phyloP scores from a whole-genome alignment of 2,329 filamentous ascomycete species.

The Coleophoma crateriformis region DNA sequence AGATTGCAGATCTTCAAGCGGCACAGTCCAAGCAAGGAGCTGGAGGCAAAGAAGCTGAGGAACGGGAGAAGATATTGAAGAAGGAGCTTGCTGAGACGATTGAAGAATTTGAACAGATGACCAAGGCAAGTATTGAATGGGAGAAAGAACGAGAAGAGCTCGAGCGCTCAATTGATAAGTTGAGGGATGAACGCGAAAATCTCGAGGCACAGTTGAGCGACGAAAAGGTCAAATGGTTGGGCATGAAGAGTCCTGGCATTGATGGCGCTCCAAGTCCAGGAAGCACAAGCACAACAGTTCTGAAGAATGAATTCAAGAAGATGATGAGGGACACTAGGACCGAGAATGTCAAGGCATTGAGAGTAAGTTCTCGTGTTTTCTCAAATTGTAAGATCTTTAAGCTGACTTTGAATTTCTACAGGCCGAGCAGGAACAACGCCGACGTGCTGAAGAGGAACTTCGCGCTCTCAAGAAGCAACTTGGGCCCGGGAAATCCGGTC shows the following conservation, averaged over 20 bases:
- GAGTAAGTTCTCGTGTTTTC: constrained; percentile 42
- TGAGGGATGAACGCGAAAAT: constrained; percentile 57
- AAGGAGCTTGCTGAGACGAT: constrained; percentile 63
- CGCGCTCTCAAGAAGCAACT: constrained; percentile 36
- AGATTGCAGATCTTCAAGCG: constrained; percentile 19
- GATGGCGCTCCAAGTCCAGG: constrained; percentile 22
- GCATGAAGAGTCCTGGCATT: constrained; percentile 47
- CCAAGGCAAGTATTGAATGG: constrained; percentile 62
- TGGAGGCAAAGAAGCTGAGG: constrained; percentile 22
- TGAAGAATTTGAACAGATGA: constrained; percentile 65
- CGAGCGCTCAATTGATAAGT: constrained; percentile 55
- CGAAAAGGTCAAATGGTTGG: constrained; percentile 62
- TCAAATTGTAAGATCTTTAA: constrained; percentile 8
- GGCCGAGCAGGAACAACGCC: constrained; percentile 68
- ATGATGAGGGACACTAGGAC: constrained; percentile 71
- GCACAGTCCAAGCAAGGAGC: constrained; percentile 5
- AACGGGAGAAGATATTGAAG: constrained; percentile 46
- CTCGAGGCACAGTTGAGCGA: constrained; percentile 61
- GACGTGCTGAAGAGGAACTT: constrained; percentile 58
- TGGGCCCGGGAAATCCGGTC: constrained; percentile 27
- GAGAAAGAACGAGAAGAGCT: constrained; percentile 65
- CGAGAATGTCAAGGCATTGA: constrained; percentile 59
- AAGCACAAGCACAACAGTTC: constrained; percentile 57
- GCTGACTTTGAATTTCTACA: constrained; percentile 25
- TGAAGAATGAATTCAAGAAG: constrained; percentile 73